Base-by-base conservation (phyloP, 2,329 filamentous ascomycete genomes). In the Fusarium phyllophilum region DNA sequence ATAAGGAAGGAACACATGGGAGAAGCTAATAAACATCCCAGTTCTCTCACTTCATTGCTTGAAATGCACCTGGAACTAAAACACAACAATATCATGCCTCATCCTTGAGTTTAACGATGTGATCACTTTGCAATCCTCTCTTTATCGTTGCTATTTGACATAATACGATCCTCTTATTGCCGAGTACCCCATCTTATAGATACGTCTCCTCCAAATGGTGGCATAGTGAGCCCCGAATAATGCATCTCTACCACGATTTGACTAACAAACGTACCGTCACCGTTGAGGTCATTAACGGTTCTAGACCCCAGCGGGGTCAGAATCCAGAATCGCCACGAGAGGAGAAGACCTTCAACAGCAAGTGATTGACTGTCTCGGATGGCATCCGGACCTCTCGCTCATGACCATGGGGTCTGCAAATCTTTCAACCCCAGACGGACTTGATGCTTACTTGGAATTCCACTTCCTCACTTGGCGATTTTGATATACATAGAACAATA, bases 321-420 rank as follows among this genome's bases (percentile, higher is more conserved):
- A 69, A 69, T 70, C 52, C 26, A 49, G 29, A 69, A 69, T 70
- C 52, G 66, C 64, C 64, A 69, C 67, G 59, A 64, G 52, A 54
- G 51, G 51, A 55, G 15, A 55, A 52, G 13, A 31, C 64, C 46
- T 68, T 48, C 34, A 29, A 38, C 22, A 46, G 7, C 39, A 33
- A 60, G 41, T 60, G 48, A 68, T 41, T 60, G 54, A 69, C 58
- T 57, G 63, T 68, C 64, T 69, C 72, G 58, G 72, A 68, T 69
- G 66, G 31, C 65, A 74, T 57, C 72, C 71, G 72, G 54, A 55
- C 72, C 72, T 65, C 72, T 69, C 49, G 31, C 38, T 62, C 58
- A 49, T 72, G 57, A 38, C 62, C 57, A 74, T 72, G 67, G 67
- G 58, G 58, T 29, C 58, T 65, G 66, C 58, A 65, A 70, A 64